phyloP scores from a whole-genome alignment of 2,329 filamentous ascomycete species.

The Monosporascus sp. region DNA sequence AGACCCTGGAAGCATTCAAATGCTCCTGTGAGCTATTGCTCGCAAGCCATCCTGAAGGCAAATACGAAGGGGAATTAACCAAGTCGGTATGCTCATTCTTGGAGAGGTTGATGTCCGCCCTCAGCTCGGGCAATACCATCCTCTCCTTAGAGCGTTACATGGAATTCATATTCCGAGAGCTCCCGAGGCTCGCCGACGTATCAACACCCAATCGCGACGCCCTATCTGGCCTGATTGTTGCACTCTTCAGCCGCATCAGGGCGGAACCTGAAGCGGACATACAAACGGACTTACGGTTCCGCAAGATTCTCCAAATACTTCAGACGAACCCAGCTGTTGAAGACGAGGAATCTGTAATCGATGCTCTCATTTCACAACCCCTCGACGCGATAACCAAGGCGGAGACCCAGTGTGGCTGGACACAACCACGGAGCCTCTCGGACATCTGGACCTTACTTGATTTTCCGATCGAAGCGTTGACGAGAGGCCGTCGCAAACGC shows the following conservation, averaged over 20 bases:
- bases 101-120: constrained; percentile 13
- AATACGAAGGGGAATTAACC: constrained; percentile 18
- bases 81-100: constrained; percentile 19
- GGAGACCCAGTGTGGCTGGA: constrained; percentile 18
- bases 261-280: constrained; percentile 1
- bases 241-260: constrained; percentile 16
- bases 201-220: constrained; percentile 12
- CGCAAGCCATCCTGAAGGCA: constrained; percentile 21
- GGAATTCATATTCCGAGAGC: constrained; percentile 18
- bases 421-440: constrained; percentile 15
- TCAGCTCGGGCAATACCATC: constrained; percentile 9
- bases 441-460: constrained; percentile 18
- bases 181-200: constrained; percentile 21
- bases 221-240: constrained; percentile 16
- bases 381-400: constrained; percentile 18
- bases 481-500: constrained; percentile 25
- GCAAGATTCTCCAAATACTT: constrained; percentile 11
- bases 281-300: constrained; percentile 5
- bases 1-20: constrained; percentile 25
- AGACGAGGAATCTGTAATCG: constrained; percentile 22
- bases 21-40: constrained; percentile 24
- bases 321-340: constrained; percentile 19
- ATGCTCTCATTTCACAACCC: constrained; percentile 20
- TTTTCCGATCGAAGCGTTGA: constrained; percentile 23
- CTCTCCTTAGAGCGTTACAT: constrained; percentile 13